Conservation (phyloP, 2,329 filamentous ascomycete species). For the Fusarium sp. region DNA sequence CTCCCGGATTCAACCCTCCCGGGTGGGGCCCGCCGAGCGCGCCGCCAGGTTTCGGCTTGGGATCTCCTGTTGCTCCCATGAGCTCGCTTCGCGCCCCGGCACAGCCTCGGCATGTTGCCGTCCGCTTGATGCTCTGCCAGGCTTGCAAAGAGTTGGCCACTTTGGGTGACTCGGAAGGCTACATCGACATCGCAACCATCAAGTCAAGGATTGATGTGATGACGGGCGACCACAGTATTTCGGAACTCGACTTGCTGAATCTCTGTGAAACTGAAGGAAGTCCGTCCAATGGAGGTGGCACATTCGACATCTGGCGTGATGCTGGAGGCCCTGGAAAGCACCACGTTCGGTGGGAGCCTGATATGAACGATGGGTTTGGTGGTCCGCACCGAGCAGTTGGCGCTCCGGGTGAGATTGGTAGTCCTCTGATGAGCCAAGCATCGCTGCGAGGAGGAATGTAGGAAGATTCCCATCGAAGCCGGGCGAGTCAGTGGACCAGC, state of each 20-base stretch:
- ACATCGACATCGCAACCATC: constrained; percentile 73
- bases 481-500: constrained; percentile 14
- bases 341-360: constrained; percentile 65
- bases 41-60: constrained; percentile 48
- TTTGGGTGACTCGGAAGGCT: constrained; percentile 64
- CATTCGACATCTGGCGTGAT: constrained; percentile 74
- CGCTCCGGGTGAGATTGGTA: constrained; percentile 74
- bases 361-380: constrained; percentile 55
- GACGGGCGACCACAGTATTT: constrained; percentile 47
- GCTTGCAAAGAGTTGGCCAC: constrained; percentile 73
- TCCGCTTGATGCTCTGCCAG: constrained; percentile 78
- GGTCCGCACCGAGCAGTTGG: constrained; percentile 58
- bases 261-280: constrained; percentile 94
- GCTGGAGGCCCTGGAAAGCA: constrained; percentile 49
- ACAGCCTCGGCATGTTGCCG: constrained; percentile 71
- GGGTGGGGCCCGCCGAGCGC: constrained; percentile 51
- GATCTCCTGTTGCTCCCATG: constrained; percentile 45
- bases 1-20: constrained; percentile 57
- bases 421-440: constrained; percentile 63
- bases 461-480: constrained; percentile 32
- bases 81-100: constrained; percentile 48
- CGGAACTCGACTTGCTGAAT: constrained; percentile 75
- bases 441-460: constrained; percentile 50
- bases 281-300: constrained; percentile 86
- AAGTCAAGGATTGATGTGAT: constrained; percentile 72